Conservation (phyloP, 106 monocot genomes). For the Hemerocallis citrina region DNA sequence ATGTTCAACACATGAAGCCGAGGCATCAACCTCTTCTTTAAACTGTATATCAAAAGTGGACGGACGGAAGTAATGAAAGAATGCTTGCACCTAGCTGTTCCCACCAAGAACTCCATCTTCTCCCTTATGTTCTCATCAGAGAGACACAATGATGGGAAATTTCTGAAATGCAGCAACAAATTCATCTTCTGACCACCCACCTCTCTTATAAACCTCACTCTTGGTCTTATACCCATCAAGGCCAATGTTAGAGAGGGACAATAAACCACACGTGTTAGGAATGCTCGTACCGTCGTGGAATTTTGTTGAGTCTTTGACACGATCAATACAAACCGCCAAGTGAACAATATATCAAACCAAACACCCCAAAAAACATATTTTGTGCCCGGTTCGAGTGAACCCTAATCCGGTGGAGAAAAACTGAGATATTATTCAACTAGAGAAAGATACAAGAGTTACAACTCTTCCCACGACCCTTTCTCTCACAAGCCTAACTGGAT, state of each 20-base stretch:
- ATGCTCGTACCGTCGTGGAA: no score
- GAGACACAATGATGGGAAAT: neutral
- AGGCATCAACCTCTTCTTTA: constrained; percentile 12
- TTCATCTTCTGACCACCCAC: constrained; percentile 10
- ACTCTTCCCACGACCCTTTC: no score
- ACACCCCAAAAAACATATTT: no score
- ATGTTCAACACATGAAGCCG: neutral
- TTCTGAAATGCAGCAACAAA: neutral
- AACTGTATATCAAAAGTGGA: neutral
- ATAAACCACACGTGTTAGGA: neutral
- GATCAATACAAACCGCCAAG: no score
- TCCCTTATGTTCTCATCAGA: neutral
- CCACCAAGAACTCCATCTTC: constrained; percentile 5
- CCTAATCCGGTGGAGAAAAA: no score
- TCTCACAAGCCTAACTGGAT: no score
- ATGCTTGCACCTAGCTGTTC: neutral
- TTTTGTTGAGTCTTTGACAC: no score
- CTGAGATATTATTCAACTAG: no score
- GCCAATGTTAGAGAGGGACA: neutral
- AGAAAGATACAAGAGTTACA: no score
- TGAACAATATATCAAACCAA: no score
- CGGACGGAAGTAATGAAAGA: neutral
- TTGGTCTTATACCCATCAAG: neutral
- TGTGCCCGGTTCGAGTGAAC: no score
- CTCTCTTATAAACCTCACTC: neutral